Evolutionary conservation across 2,329 filamentous ascomycete genomes (phyloP), one percentile per base, ranked within the genome.

Genomic region (Ustilaginoidea virens): DNA sequence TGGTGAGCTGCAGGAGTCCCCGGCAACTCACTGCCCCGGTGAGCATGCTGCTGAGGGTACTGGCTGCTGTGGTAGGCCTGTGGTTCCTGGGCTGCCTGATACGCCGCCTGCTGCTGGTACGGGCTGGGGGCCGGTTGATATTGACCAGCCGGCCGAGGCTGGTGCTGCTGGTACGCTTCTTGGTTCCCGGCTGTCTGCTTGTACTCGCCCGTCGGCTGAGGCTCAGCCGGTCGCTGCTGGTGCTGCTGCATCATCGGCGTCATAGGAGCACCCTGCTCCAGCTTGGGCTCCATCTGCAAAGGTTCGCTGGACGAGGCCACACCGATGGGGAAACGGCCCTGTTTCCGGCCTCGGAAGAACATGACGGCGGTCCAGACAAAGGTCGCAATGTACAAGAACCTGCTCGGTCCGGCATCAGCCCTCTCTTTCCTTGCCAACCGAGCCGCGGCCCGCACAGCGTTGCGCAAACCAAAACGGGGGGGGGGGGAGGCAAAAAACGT

Each of bases 351-450:
- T 0, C 38, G 35, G 21, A 56, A 29, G 38, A 51, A 58, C 34
- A 42, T 39, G 15, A 53, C 27, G 5, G 56, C 30, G 17, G 47
- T 51, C 46, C 47, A 56, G 30, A 45, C 43, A 16, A 58, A 52
- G 19, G 48, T 47, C 7, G 41, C 48, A 19, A 56, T 46, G 34
- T 55, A 60, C 7, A 58, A 42, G 13, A 60, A 31, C 46, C 55
- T 58, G 12, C 11, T 28, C 22, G 8, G 11, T 12, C 14, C n/a
- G 25, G 12, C 11, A 29, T 16, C n/a, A n/a, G n/a, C n/a, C n/a
- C n/a, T n/a, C n/a, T n/a, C n/a, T n/a, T n/a, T n/a, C n/a, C n/a
- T n/a, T n/a, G n/a, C n/a, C n/a, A n/a, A n/a, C n/a, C n/a, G n/a
- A n/a, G n/a, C n/a, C n/a, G n/a, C n/a, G n/a, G n/a, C n/a, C n/a